Evolutionary conservation across 2,329 filamentous ascomycete genomes (phyloP), one percentile per base, ranked within the genome.

Genomic region (Aspergillus aculeatinus): DNA sequence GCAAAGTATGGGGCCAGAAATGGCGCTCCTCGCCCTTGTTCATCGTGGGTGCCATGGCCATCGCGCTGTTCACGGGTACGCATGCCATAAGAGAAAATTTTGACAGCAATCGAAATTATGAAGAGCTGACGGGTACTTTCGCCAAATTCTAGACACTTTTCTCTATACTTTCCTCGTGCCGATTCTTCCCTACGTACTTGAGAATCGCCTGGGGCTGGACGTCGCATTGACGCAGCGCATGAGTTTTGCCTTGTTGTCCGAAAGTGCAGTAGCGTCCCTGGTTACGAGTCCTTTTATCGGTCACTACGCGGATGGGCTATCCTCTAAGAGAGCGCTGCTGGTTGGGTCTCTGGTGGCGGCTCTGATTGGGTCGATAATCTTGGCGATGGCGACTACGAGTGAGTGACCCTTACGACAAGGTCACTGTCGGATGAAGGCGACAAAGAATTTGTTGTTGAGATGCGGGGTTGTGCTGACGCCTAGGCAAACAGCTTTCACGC

Each of bases 101-200:
- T 29, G 27, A 29, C 7, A 29, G 27, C 1, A 1, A 2, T 1
- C 9, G 27, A 29, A 29, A 10, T 29, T 9, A 10, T 29, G 27
- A 29, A 10, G 27, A 35, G 33, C 33, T 35, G 33, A 35, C 33
- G 5, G 11, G 6, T 16, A 19, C 42, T n/a, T 25, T 31, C 29
- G 11, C 7, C n/a, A 25, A 16, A 16, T 10, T 35, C 21, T 39
- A 73, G 71, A 73, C 48, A 64, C 64, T 12, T 72, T 72, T 21
- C 64, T 73, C 1, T 72, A 70, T 53, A 63, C 64, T 11, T 73
- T 73, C 33, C 57, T 74, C n/a, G 67, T 74, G 1, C 71, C 72
- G 2, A 69, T 74, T 44, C 65, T 75, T 5, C 68, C 68, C 3
- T 69, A 68, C 19, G 62, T 73, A 9, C 54, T 73, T 3, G 66